Evolutionary conservation across 208 protist genomes (phyloP), one percentile per base, ranked within the genome.

Genomic region (Trypanosoma congolense): DNA sequence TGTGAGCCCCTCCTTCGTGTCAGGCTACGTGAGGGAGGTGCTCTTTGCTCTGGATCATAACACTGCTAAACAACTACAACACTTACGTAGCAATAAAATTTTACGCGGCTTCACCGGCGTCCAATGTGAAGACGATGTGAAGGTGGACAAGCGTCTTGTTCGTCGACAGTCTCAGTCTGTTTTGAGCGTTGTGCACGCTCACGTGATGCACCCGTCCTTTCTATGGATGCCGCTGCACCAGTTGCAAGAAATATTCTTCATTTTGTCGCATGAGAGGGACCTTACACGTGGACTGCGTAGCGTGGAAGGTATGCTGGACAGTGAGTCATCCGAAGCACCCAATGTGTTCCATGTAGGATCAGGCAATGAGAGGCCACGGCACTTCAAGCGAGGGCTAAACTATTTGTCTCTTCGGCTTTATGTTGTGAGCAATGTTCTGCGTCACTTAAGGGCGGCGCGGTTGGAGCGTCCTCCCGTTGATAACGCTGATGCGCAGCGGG

Each of bases 171-270:
- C 76, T 5, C 52, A 73, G 21, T 90, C 86, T n/a, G 64, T 74
- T 19, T 46, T 93, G 29, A 63, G 64, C 35, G 67, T 85, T 10
- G 77, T 87, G 4, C 64, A 80, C 48, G 67, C 76, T 2, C 80
- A 88, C 47, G 65, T 75, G 26, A 33, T 68, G 62, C 74, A 83
- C 50, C 82, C 86, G 4, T 84, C 68, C 1, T 58, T 90, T 48
- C 44, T 89, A 31, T 93, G 78, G 80, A 93, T 93, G 86, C 86
- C 86, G 29, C 67, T 93, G 42, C 61, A 56, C 24, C 74, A 85
- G 54, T 56, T 82, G 47, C 82, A 93, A 66, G 81, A 93, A 60
- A 6, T 93, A 4, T 28, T 88, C 9, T 83, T 76, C 41, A 43
- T 88, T 2, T 29, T 88, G 2, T 25, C 30, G 3, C 54, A 75